Evolutionary conservation across 352 stramenopile genomes (phyloP).

Genomic region (Phytopythium kandeliae): DNA sequence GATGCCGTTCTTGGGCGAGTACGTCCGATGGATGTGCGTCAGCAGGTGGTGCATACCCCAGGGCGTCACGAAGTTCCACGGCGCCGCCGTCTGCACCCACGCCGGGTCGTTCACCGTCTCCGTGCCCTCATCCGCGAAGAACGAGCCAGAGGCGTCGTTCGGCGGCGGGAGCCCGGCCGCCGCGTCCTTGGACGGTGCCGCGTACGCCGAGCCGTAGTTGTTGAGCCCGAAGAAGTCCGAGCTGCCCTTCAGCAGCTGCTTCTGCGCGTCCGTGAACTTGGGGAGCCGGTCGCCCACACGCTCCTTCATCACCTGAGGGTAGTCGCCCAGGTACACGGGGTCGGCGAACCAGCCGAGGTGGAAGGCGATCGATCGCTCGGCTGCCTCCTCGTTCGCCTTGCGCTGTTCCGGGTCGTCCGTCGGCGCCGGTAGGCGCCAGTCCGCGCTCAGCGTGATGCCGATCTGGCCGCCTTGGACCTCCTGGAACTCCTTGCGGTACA

Average conservation of each 20-base stretch:
- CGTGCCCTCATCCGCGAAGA: no score
- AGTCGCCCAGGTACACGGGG: slow-evolving; percentile 88
- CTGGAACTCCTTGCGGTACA: no score
- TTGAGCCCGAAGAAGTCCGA: slow-evolving; percentile 94
- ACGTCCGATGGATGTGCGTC: slow-evolving; percentile 84
- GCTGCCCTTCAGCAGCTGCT: slow-evolving; percentile 69
- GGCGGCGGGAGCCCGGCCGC: slow-evolving; percentile 10
- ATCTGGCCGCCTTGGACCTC: no score
- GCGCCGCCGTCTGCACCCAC: no score
- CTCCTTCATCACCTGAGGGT: slow-evolving; percentile 87
- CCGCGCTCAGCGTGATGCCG: no score
- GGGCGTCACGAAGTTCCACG: no score
- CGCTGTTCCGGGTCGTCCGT: slow-evolving; percentile 39
- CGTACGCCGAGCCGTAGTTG: slow-evolving; percentile 79
- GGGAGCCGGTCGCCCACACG: slow-evolving; percentile 77
- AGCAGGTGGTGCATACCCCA: no score
- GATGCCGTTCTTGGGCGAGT: slow-evolving; percentile 69
- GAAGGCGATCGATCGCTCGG: slow-evolving; percentile 79
- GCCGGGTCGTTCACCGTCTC: no score
- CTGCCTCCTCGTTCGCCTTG: slow-evolving; percentile 53
- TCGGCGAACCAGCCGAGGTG: slow-evolving; percentile 90
- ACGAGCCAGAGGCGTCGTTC: no score
- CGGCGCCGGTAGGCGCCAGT: slow-evolving; percentile 2
- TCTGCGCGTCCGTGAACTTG: slow-evolving; percentile 80
- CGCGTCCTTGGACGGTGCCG: slow-evolving; percentile 25